Evolutionary conservation across 192 early-diverging fungal species (phyloP).

Genomic region (Phlyctochytrium arcticum): DNA sequence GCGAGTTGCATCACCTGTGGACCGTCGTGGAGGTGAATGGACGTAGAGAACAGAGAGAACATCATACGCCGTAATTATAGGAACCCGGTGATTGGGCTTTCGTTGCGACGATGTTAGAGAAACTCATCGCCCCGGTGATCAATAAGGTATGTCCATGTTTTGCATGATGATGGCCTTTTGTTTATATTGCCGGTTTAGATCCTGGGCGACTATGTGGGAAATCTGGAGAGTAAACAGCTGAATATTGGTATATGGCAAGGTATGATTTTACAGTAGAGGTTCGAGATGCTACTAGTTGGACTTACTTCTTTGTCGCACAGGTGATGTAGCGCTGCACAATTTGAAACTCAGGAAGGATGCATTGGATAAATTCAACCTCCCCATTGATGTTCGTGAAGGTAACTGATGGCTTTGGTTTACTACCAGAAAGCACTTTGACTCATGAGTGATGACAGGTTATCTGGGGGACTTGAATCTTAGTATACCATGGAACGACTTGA

Average conservation of each 20-base stretch:
- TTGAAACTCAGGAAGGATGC: constrained; percentile 84
- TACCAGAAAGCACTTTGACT: constrained; percentile 3
- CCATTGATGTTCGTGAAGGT: constrained; percentile 89
- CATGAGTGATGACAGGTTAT: constrained; percentile 56
- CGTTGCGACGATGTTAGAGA: constrained; percentile 33
- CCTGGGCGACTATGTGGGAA: constrained; percentile 92
- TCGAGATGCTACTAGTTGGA: not conserved
- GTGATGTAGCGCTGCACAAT: constrained; percentile 94
- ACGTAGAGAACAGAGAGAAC: no score
- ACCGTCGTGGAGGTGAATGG: no score
- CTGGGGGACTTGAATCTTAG: constrained; percentile 86
- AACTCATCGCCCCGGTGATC: constrained; percentile 35
- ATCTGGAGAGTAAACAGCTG: constrained; percentile 91
- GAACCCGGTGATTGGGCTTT: no score
- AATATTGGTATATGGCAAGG: constrained; percentile 94
- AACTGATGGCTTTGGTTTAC: no score
- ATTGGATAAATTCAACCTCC: constrained; percentile 89
- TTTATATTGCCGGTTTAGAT: constrained; percentile 28
- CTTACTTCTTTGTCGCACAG: constrained; percentile 34
- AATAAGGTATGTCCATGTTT: constrained; percentile 28
- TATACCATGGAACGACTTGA: constrained; percentile 98
- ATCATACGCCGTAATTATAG: no score
- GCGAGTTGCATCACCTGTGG: no score
- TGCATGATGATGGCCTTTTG: not conserved
- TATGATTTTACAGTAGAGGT: constrained; percentile 30